These are phyloP conservation scores for Pugionium dolabratum DNA, from an alignment of 345 rosid genomes.

Conservation along the genomic window DNA sequence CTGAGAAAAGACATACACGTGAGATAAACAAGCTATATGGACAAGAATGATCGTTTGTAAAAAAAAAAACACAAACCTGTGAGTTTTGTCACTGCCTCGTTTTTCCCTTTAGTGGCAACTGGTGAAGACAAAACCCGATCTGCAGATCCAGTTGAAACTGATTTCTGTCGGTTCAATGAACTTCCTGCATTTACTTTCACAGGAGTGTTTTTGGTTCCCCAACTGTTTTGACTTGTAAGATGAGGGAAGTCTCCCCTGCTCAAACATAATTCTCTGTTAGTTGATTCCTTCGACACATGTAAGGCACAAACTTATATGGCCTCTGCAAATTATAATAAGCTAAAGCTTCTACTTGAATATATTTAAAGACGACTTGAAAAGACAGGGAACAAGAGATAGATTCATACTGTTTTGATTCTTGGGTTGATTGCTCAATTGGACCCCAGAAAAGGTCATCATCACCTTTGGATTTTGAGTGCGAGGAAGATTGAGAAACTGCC, in stretches of 20 bases:
- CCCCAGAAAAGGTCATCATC: slow-evolving; percentile 99
- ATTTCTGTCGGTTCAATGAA: slow-evolving; percentile 66
- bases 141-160: slow-evolving; percentile 48
- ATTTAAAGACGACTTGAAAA: slow-evolving; percentile 8
- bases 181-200: slow-evolving; percentile 57
- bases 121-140: slow-evolving; percentile 60
- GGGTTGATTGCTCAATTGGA: slow-evolving; percentile 74
- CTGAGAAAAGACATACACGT: slow-evolving; percentile 50
- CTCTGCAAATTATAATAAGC: not conserved
- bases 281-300: not conserved
- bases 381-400: slow-evolving; percentile 22
- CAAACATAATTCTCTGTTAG: slow-evolving; percentile 23
- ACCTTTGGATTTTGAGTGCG: slow-evolving; percentile 61
- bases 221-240: slow-evolving; percentile 59
- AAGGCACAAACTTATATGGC: not conserved
- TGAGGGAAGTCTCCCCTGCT: slow-evolving; percentile 69
- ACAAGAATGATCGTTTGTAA: not conserved
- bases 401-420: slow-evolving; percentile 72
- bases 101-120: slow-evolving; percentile 58
- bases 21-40: not conserved
- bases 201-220: slow-evolving; percentile 72
- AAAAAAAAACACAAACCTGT: slow-evolving; percentile 52
- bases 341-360: not conserved
- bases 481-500: slow-evolving; percentile 54
- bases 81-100: slow-evolving; percentile 56